phyloP scores from a whole-genome alignment of 2,329 filamentous ascomycete species.

The Emmonsia crescens region DNA sequence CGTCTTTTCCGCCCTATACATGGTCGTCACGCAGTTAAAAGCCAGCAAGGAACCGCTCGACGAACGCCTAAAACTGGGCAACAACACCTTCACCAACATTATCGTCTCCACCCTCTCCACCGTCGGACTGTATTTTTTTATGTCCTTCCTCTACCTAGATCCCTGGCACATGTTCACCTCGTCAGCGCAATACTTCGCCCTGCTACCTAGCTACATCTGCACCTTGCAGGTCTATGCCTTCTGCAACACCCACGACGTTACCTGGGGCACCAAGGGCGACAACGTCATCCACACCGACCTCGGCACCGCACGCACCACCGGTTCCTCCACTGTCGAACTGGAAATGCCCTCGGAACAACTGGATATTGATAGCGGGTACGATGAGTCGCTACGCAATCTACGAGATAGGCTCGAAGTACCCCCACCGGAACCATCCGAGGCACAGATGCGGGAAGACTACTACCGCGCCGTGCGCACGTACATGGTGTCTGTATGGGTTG shows the following conservation, averaged over 20 bases:
- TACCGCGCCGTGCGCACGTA: conserved; percentile 95
- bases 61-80: conserved; percentile 51
- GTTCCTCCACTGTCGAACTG: conserved; percentile 71
- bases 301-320: conserved; percentile 69
- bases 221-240: conserved; percentile 97
- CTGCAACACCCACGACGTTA: conserved; percentile 98
- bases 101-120: conserved; percentile 85
- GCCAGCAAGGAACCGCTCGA: conserved; percentile 33
- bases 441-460: conserved; percentile 93
- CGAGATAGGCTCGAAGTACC: conserved; percentile 83
- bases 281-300: conserved; percentile 90
- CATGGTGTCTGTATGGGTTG: conserved; percentile 94
- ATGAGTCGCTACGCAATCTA: conserved; percentile 91
- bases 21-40: conserved; percentile 71
- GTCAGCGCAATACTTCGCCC: conserved; percentile 78
- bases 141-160: conserved; percentile 92
- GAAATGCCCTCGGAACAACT: conserved; percentile 98
- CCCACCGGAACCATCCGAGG: conserved; percentile 50
- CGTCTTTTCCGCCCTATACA: conserved; percentile 77
- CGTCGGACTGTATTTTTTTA: conserved; percentile 86
- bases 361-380: conserved; percentile 95
- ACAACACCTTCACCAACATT: conserved; percentile 90
- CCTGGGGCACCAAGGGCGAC: conserved; percentile 98
- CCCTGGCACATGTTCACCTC: conserved; percentile 99
- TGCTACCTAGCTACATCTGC: conserved; percentile 90